These are phyloP conservation scores for Penicillium dipodomyicola DNA, from an alignment of 495 filamentous ascomycete genomes.

Conservation along the genomic window DNA sequence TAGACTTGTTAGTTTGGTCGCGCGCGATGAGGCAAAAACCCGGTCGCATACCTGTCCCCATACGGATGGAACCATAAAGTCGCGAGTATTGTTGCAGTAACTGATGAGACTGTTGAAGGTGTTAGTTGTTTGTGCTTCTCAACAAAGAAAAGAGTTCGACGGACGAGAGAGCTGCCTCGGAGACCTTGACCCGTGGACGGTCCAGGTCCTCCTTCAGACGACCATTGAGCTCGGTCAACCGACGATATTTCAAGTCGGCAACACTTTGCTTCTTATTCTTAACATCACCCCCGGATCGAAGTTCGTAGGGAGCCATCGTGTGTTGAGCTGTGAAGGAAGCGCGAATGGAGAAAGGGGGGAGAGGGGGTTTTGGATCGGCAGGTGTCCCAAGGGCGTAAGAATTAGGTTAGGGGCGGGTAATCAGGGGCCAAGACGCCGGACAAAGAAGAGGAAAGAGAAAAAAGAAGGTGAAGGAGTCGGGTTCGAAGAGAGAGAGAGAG, in stretches of 20 bases:
- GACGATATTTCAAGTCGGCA: slow-evolving; percentile 94
- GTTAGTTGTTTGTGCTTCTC: neutral
- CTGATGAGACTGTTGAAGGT: slow-evolving; percentile 71
- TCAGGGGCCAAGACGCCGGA: slow-evolving; percentile 10
- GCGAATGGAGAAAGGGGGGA: slow-evolving; percentile 13
- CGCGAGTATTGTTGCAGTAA: slow-evolving; percentile 93
- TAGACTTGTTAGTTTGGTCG: slow-evolving; percentile 21
- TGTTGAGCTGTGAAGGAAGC: slow-evolving; percentile 9
- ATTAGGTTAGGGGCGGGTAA: slow-evolving; percentile 13
- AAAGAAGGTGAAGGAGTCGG: slow-evolving; percentile 24
- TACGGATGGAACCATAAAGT: slow-evolving; percentile 97
- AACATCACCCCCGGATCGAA: slow-evolving; percentile 61
- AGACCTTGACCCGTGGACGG: slow-evolving; percentile 89
- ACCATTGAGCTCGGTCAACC: slow-evolving; percentile 93
- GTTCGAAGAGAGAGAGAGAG: slow-evolving; percentile 9
- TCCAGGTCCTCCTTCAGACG: slow-evolving; percentile 93
- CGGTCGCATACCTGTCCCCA: slow-evolving; percentile 78
- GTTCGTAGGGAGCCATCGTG: slow-evolving; percentile 54
- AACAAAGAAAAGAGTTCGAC: slow-evolving; percentile 27
- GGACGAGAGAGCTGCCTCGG: slow-evolving; percentile 89
- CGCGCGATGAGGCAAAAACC: slow-evolving; percentile 7
- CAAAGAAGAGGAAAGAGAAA: slow-evolving; percentile 18
- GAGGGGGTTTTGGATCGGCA: slow-evolving; percentile 14
- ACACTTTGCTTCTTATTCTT: slow-evolving; percentile 99
- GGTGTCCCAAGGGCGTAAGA: slow-evolving; percentile 10